Base-by-base conservation (phyloP, 169 alveolate species). In the Eimeria praecox region DNA sequence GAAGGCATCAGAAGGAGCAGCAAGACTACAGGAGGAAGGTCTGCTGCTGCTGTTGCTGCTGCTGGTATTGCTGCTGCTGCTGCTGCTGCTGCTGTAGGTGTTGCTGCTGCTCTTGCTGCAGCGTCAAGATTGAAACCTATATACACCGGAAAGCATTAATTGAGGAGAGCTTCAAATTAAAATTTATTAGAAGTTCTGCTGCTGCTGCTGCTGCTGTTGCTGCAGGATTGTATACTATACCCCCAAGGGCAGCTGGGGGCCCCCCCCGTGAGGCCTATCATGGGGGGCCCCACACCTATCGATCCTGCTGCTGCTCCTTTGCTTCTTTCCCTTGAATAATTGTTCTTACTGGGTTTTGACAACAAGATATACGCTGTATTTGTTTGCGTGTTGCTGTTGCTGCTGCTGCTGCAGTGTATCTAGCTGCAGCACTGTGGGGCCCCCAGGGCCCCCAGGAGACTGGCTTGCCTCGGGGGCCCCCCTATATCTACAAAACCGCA, bases 181-280 rank as follows among this genome's bases (percentile, higher is more conserved):
- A 75, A 42, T 33, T 42, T 38, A 20, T 30, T 82, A 52, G 75
- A 46, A 54, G 75, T 46, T 33, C 33, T n/a, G 90, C n/a, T 82
- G 90, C 4, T 24, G 90, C 71, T 42, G 90, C 90, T 82, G 49
- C 90, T 33, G 66, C 35, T 82, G 89, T 66, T 78, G 69, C 66
- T 78, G 71, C 49, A 22, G 75, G 46, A n/a, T 54, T 46, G 54
- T 14, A 2, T 44, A 73, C 73, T 14, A 2, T 44, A 73, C 73
- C 44, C 69, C 6, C 49, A 44, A 27, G 49, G 46, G 33, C 86
- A 10, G 6, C 4, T 8, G 56, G 86, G 86, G 86, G 40, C 86
- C 86, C 86, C 86, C 40, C 86, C 86, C 40, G 33, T 8, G 62
- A 82, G 90, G 69, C 73, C 42, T 66, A n/a, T n/a, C n/a, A 5